Evolutionary conservation across 148 eudicot genomes (phyloP), one percentile per base, ranked within the genome.

Genomic region (Rhododendron ovatum): DNA sequence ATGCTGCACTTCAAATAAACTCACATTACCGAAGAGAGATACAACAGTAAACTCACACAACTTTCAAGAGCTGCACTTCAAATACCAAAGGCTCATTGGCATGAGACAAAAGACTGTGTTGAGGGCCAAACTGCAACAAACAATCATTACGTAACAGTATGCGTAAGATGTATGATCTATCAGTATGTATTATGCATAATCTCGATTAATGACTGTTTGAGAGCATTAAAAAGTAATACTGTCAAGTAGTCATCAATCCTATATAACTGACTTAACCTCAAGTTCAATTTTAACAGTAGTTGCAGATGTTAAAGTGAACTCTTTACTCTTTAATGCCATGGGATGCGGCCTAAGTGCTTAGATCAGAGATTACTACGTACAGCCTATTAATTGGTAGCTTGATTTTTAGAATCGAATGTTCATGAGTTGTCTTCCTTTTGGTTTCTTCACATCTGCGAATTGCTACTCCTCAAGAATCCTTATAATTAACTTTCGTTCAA

Each of bases 11-110:
- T 48, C 35, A 57, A 35, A 10, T 30, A 10, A 8, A 15, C 13
- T 74, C n/a, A 48, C 69, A 24, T 20, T 37, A 50, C 24, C 10
- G 3, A 35, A 35, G 17, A 33, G 43, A 37, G 61, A 83, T 15
- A 71, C 48, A 20, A 26, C 63, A 48, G 39, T 65, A 47, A 83
- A 86, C 81, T 93, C 92, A 96, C 74, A 93, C 45, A 85, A 97
- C 88, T 89, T 97, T 97, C 91, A 97, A 82, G 80, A 97, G 99
- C 88, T 97, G 98, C 89, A 97, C 98, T 88, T 97, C 98, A 84
- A 97, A 97, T 85, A 95, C 88, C 92, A 97, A 89, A 48, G 99
- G 96, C 93, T 97, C 99, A 7, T 89, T 92, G 33, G 92, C 96
- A 88, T 97, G 99, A 87, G 99, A 92, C 87, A 94, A 81, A 82